These are phyloP conservation scores for Ogataea nakhonphanomensis DNA, from an alignment of 805 yeast species.

Conservation along the genomic window DNA sequence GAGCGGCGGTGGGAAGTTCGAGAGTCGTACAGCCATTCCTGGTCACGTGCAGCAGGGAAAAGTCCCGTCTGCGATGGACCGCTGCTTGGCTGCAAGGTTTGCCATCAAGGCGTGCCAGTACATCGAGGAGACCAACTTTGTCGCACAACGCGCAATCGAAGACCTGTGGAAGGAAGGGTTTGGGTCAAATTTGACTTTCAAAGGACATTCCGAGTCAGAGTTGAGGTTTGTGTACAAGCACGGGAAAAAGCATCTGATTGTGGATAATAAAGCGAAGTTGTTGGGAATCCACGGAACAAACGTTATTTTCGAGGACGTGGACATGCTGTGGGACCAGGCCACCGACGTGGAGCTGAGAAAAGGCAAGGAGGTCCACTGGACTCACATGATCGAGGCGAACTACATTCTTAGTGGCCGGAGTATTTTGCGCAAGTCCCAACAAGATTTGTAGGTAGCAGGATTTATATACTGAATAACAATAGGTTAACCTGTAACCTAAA, in stretches of 20 bases:
- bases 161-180: conserved; percentile 20
- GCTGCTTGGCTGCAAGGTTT: conserved; percentile 83
- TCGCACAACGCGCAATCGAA: conserved; percentile 13
- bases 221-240: conserved; percentile 50
- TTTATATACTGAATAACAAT: not conserved
- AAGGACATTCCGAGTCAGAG: conserved; percentile 31
- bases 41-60: conserved; percentile 99
- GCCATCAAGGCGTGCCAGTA: conserved; percentile 89
- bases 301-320: conserved; percentile 55
- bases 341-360: conserved; percentile 62
- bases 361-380: conserved; percentile 70
- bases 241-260: conserved; percentile 41
- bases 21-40: conserved; percentile 92
- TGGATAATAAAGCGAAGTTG: conserved; percentile 53
- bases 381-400: conserved; percentile 50
- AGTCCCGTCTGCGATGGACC: conserved; percentile 89
- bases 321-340: conserved; percentile 53
- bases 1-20: conserved; percentile 65
- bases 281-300: conserved; percentile 70
- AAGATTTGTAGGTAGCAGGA: not conserved
- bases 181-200: conserved; percentile 21
- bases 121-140: conserved; percentile 53
- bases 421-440: conserved; percentile 37
- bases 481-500: not conserved
- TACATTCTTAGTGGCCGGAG: conserved; percentile 74